These are phyloP conservation scores for Bjerkandera adusta DNA, from an alignment of 1,284 basidiomycete species.

Conservation along the genomic window DNA sequence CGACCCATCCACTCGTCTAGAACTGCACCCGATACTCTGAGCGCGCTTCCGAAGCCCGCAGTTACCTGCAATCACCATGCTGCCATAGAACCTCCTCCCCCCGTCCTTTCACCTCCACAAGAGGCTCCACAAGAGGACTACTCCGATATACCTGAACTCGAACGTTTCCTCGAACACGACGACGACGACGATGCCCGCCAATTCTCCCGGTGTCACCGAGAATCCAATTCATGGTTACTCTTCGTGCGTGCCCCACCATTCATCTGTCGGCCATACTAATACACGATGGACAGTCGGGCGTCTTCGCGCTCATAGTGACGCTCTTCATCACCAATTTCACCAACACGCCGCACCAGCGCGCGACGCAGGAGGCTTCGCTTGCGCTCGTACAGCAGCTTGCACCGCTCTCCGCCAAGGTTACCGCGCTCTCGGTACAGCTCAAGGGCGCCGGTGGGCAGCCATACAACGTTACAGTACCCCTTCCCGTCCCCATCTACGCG, in stretches of 20 bases:
- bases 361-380: neutral
- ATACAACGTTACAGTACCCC: neutral
- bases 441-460: neutral
- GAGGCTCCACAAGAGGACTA: neutral
- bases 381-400: neutral
- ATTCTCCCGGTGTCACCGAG: conserved; percentile 3
- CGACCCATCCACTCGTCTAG: conserved; percentile 1
- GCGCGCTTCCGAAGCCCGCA: neutral
- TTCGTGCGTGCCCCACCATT: conserved; percentile 9
- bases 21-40: neutral
- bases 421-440: neutral
- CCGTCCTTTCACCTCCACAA: too few species aligned
- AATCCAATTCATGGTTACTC: conserved; percentile 13
- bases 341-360: neutral
- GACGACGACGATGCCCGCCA: conserved; percentile 10
- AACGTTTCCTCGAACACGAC: conserved; percentile 4
- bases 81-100: neutral
- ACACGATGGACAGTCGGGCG: conserved; percentile 4
- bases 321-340: conserved; percentile 11
- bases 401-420: neutral
- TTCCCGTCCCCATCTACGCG: neutral
- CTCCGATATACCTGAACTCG: conserved; percentile 10
- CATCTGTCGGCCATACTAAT: neutral
- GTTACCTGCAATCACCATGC: neutral
- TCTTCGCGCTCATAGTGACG: conserved; percentile 12